Evolutionary conservation across 2,329 filamentous ascomycete species (phyloP), one percentile per base, ranked within the genome.

Genomic region (Paraconiothyrium sp.): DNA sequence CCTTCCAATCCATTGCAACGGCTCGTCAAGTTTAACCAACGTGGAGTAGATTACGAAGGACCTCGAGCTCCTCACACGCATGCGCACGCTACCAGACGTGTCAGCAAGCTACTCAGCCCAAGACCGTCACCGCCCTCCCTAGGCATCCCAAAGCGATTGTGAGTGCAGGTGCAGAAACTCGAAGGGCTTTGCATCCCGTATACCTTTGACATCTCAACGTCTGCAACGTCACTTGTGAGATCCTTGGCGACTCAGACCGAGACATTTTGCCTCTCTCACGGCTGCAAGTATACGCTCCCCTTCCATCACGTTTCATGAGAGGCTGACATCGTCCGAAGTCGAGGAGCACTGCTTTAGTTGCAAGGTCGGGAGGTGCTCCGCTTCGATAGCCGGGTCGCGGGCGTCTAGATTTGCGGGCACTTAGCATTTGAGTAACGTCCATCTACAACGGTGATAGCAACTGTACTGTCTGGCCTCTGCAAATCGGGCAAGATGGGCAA

Each of bases 151-250:
- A 47, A 41, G 24, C 39, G 34, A 4, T 14, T 44, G 27, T 34
- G 30, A 24, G 46, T 34, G 24, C 52, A 22, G 34, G 3, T 47
- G 41, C 30, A 37, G 16, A 30, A 5, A 8, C 8, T n/a, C 27
- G 10, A 20, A 44, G 37, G 41, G 24, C 30, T 54, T 13, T n/a
- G 20, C 24, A 47, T 55, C 35, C 49, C 56, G n/a, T 44, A 16
- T 32, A 44, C 11, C 24, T 48, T 46, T 10, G 11, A 22, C 22
- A 35, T 51, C 55, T 22, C 49, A 48, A 24, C 54, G 50, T 55
- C 49, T 39, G 46, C 39, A 55, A 44, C 24, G 54, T 55, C 50
- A 44, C 57, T 39, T 57, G 34, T 34, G 37, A 20, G 57, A 59
- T 59, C 48, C 16, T 39, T 27, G 39, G 14, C 48, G 47, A 43